phyloP scores from a whole-genome alignment of 306 rosid species.

The Elaeagnus macrophylla region DNA sequence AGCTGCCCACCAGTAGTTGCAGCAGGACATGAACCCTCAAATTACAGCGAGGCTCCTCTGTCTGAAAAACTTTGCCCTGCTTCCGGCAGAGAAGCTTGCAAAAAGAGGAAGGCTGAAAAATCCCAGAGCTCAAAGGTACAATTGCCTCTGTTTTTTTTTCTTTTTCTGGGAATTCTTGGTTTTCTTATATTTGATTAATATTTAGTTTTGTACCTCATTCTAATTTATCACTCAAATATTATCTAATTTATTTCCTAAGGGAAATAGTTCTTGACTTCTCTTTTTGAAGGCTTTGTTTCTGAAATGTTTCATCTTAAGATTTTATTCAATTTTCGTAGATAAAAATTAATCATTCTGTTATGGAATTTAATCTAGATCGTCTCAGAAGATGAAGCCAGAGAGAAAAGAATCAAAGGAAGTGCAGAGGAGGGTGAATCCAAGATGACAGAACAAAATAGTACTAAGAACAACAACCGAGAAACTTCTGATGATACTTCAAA shows the following conservation, averaged over 20 bases:
- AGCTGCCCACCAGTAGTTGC: conserved; percentile 43
- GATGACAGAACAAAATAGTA: conserved; percentile 32
- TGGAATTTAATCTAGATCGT: conserved; percentile 31
- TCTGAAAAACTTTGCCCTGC: conserved; percentile 26
- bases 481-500: conserved; percentile 46
- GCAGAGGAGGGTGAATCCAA: conserved; percentile 67
- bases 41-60: conserved; percentile 14
- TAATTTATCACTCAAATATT: not conserved
- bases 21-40: conserved; percentile 1
- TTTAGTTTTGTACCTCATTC: not conserved
- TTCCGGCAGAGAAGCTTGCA: conserved; percentile 37
- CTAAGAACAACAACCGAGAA: conserved; percentile 43
- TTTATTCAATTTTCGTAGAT: not conserved
- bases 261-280: too few relatives aligned
- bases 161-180: not conserved
- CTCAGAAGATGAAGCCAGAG: conserved; percentile 35
- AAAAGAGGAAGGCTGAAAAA: conserved; percentile 59
- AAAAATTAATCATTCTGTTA: not conserved
- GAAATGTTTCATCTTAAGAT: not conserved
- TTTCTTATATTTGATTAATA: not conserved
- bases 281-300: too few relatives aligned
- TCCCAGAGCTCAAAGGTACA: conserved; percentile 35
- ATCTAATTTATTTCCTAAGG: too few relatives aligned
- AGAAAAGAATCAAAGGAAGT: conserved; percentile 48
- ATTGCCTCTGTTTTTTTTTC: not conserved